These are phyloP conservation scores for Chytriomyces sp. DNA, from an alignment of 192 early-diverging fungal genomes.

Conservation along the genomic window DNA sequence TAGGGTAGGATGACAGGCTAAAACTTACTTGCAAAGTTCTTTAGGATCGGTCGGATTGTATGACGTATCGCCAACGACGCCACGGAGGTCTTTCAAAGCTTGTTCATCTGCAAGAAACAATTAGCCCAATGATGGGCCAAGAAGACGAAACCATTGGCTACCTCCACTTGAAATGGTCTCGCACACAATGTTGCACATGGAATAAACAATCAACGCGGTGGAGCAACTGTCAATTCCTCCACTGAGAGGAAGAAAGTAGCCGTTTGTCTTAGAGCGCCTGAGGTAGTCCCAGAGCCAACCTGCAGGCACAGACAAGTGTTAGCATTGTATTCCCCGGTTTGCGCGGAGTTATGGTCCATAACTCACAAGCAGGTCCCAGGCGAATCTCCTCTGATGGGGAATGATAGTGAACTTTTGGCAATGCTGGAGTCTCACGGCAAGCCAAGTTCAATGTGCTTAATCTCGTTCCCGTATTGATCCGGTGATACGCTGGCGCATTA, in stretches of 20 bases:
- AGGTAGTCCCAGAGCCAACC: constrained; percentile 99
- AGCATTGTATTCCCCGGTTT: constrained; percentile 23
- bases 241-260: constrained; percentile 94
- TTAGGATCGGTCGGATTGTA: constrained; percentile 77
- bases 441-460: background rate
- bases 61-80: constrained; percentile 53
- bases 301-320: too few species aligned
- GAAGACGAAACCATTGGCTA: constrained; percentile 16
- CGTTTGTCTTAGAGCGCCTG: constrained; percentile 78
- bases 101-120: constrained; percentile 49
- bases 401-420: constrained; percentile 56
- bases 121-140: constrained; percentile 24
- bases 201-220: constrained; percentile 80
- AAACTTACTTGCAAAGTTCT: constrained; percentile 76
- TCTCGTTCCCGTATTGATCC: constrained; percentile 43
- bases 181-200: constrained; percentile 86
- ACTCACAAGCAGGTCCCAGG: constrained; percentile 29
- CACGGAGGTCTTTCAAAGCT: constrained; percentile 74
- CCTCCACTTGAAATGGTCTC: constrained; percentile 64
- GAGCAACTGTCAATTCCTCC: constrained; percentile 98
- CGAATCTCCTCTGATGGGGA: constrained; percentile 89
- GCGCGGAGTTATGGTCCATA: background rate
- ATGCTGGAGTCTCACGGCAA: constrained; percentile 10
- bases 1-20: too few species aligned
- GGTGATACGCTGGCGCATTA: constrained; percentile 63